These are phyloP conservation scores for Alternaria novae-zelandiae DNA, from an alignment of 2,329 filamentous ascomycete species.

Conservation along the genomic window DNA sequence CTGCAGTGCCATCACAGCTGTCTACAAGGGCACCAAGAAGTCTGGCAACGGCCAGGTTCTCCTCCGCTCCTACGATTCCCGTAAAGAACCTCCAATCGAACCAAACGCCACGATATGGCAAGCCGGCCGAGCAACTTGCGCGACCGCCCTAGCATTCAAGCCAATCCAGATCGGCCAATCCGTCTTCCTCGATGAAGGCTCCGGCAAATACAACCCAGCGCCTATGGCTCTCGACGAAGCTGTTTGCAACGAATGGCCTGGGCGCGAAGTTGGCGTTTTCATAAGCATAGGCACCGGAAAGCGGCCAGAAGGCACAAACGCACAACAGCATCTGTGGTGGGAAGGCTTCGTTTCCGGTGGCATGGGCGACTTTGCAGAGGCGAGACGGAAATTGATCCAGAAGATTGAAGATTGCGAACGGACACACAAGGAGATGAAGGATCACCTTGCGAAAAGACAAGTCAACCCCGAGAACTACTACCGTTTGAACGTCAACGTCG, in stretches of 20 bases:
- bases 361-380: conserved; percentile 89
- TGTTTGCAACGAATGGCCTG: conserved; percentile 91
- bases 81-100: conserved; percentile 87
- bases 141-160: conserved; percentile 93
- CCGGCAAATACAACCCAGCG: conserved; percentile 89
- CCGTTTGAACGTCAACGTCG: conserved; percentile 94
- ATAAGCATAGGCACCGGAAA: conserved; percentile 94
- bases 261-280: conserved; percentile 89
- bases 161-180: conserved; percentile 93
- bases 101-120: conserved; percentile 97
- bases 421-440: conserved; percentile 86
- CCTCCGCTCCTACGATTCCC: conserved; percentile 92
- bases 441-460: conserved; percentile 76
- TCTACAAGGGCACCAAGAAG: conserved; percentile 81
- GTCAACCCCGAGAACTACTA: conserved; percentile 93
- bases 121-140: conserved; percentile 90
- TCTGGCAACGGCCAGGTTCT: conserved; percentile 70
- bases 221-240: conserved; percentile 89
- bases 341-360: conserved; percentile 77
- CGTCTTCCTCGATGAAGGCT: conserved; percentile 90
- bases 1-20: conserved; percentile 81
- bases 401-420: conserved; percentile 97
- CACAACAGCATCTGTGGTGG: conserved; percentile 80
- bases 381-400: conserved; percentile 78
- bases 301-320: conserved; percentile 73